Percentiles rank a stretch among this genome's conserved stretches.
These are phyloP conservation scores for Papiliotrema laurentii DNA, from an alignment of 1,284 basidiomycete genomes.

Conservation along the genomic window DNA sequence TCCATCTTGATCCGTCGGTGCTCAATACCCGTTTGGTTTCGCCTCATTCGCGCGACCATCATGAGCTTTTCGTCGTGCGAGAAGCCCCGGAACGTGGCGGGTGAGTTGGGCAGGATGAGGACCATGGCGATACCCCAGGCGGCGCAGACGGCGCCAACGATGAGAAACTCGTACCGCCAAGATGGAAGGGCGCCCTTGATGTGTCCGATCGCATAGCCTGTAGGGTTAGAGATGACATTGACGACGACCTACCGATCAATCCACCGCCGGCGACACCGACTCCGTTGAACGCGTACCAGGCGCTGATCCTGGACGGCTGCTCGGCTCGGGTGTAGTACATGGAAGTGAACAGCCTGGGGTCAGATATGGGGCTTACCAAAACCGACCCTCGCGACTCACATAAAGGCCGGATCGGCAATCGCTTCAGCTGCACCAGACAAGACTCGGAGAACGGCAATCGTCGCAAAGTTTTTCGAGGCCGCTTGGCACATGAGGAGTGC, in stretches of 20 bases:
- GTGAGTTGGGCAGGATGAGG: slow-evolving; percentile 44
- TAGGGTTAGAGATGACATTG: neutral
- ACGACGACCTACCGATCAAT: slow-evolving; percentile 15
- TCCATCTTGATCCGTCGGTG: slow-evolving; percentile 45
- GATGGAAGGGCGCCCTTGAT: slow-evolving; percentile 43
- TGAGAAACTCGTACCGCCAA: slow-evolving; percentile 49
- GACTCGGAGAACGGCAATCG: slow-evolving; percentile 49
- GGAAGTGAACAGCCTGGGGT: slow-evolving; percentile 37
- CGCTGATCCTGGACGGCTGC: slow-evolving; percentile 42
- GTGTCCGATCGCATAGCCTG: slow-evolving; percentile 27
- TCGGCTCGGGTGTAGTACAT: slow-evolving; percentile 45
- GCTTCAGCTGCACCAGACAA: slow-evolving; percentile 51
- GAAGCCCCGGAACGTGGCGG: slow-evolving; percentile 39
- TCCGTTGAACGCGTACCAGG: slow-evolving; percentile 47
- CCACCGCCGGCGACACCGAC: slow-evolving; percentile 45
- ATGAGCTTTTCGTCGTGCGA: slow-evolving; percentile 46
- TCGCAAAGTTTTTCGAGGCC: slow-evolving; percentile 48
- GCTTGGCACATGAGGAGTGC: slow-evolving; percentile 48
- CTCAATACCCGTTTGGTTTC: slow-evolving; percentile 49
- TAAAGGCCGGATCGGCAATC: slow-evolving; percentile 44
- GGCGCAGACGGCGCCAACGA: slow-evolving; percentile 43
- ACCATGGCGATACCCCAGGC: slow-evolving; percentile 39
- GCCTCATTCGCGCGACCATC: slow-evolving; percentile 47
- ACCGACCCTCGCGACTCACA: slow-evolving; percentile 4
- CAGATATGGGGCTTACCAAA: neutral